A percentile compares a stretch with the other conserved stretches of the same genome.
Evolutionary conservation across 352 stramenopile species (phyloP).

Genomic region (Phytophthora foliorum): DNA sequence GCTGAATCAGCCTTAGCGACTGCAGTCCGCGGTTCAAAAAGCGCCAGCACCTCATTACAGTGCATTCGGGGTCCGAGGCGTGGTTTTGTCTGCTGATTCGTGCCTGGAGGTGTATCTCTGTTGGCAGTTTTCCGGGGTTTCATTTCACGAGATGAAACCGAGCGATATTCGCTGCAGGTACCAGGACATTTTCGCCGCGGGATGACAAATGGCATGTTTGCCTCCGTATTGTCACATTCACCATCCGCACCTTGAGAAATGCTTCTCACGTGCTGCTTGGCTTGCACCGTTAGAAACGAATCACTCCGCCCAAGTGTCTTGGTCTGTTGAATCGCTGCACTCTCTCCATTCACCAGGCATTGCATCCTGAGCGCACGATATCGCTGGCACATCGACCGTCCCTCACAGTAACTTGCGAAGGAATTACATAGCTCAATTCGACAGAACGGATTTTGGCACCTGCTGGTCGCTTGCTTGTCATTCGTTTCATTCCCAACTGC

Average conservation of each 20-base stretch:
- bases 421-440: conserved; percentile 35
- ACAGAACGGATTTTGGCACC: conserved; percentile 63
- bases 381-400: conserved; percentile 53
- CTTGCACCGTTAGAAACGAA: conserved; percentile 4
- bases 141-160: background rate
- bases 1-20: background rate
- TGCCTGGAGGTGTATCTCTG: background rate
- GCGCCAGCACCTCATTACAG: conserved; percentile 21
- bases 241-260: background rate
- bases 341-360: conserved; percentile 37
- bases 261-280: background rate
- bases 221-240: background rate
- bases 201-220: conserved; percentile 38
- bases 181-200: conserved; percentile 36
- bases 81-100: conserved; percentile 13
- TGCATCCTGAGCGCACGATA: conserved; percentile 55
- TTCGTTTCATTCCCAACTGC: background rate
- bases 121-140: background rate
- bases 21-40: conserved; percentile 14
- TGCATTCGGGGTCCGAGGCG: conserved; percentile 18
- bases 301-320: background rate
- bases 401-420: conserved; percentile 49
- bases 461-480: background rate
- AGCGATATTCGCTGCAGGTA: background rate
- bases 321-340: conserved; percentile 2